Evolutionary conservation across 306 rosid genomes (phyloP), one percentile per base, ranked within the genome.

Genomic region (Morella rubra): DNA sequence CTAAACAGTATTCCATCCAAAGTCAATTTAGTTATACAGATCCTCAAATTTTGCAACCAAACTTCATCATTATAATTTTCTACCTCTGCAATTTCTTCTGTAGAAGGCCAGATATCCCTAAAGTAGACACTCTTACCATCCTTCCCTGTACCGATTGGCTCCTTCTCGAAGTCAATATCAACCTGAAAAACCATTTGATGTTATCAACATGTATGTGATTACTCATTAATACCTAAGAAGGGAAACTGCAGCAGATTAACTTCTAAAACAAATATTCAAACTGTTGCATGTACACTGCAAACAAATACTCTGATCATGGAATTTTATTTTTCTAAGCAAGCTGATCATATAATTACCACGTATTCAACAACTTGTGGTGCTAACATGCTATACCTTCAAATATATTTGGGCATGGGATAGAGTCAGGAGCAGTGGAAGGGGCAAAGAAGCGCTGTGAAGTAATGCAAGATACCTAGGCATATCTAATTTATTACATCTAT

Each of bases 81-180:
- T 73, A 92, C 98, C 96, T 89, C 84, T 0, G 93, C 87, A 75
- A 94, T 89, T 86, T 94, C 98, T 85, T 92, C 96, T 0, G 91
- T 64, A 14, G 97, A 74, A 16, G 97, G 96, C 98, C 98, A 94
- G 79, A 94, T 90, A 71, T 94, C 97, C 76, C 86, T 85, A 75
- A 94, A 92, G 81, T 81, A 92, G 41, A 94, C 83, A 27, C 82
- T 83, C 84, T 89, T 87, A 41, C 98, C 97, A 73, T 92, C 93
- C 88, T 90, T 94, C 70, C 97, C 95, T 49, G 81, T 89, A 56
- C 97, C 97, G 75, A 94, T 85, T 76, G 98, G 96, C 81, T 94
- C 98, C 87, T 85, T 92, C 44, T 90, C 90, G 37, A 94, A 94
- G 84, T 94, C 98, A 75, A 94, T 92, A 81, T 91, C 94, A 75